Evolutionary conservation across 108 stramenopile species (phyloP).

Genomic region (Cyclostephanos tholiformis): DNA sequence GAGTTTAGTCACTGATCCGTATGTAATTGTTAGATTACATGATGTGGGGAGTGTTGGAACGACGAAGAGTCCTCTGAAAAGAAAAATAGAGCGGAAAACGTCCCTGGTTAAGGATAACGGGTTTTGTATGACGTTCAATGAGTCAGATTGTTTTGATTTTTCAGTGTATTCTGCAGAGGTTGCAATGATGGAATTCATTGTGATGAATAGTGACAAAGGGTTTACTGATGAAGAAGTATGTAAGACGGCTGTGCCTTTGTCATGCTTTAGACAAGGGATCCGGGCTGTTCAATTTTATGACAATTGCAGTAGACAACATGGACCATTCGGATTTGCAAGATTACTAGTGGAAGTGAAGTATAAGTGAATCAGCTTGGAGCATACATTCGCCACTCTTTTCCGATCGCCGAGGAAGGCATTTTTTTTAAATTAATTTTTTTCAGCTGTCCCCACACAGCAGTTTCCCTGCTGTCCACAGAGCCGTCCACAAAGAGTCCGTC

Average conservation of each 20-base stretch:
- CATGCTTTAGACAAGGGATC: constrained; percentile 74
- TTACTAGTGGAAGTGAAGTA: constrained; percentile 63
- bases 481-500: too few species aligned
- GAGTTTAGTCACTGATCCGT: constrained; percentile 78
- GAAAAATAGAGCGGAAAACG: constrained; percentile 38
- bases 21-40: constrained; percentile 50
- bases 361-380: too few species aligned
- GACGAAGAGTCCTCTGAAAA: constrained; percentile 1
- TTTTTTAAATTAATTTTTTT: too few species aligned
- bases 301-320: constrained; percentile 62
- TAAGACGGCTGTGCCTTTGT: constrained; percentile 68
- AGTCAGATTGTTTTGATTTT: constrained; percentile 52
- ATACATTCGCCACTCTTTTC: too few species aligned
- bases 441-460: too few species aligned
- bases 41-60: neutral
- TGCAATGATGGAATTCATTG: constrained; percentile 67
- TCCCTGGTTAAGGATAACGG: constrained; percentile 68
- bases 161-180: constrained; percentile 58
- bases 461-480: too few species aligned
- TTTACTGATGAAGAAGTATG: constrained; percentile 34
- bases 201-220: constrained; percentile 35
- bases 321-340: constrained; percentile 79
- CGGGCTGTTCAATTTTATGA: constrained; percentile 80
- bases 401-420: too few species aligned
- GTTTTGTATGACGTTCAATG: constrained; percentile 70